Evolutionary conservation across 1,139 yeast genomes (phyloP).

Genomic region (Blastobotrys capitulatus): DNA sequence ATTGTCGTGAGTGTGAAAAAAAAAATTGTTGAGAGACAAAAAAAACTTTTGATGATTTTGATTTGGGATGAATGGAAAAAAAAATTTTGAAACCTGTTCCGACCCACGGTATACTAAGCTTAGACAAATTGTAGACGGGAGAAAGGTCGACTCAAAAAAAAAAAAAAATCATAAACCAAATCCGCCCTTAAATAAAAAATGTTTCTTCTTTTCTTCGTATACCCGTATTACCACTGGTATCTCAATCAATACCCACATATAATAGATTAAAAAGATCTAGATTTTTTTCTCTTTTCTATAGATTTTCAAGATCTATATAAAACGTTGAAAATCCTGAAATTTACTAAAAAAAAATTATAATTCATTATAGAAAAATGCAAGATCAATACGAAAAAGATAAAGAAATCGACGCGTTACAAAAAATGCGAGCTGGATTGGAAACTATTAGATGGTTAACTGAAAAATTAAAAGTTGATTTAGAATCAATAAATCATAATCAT

Average conservation of each 20-base stretch:
- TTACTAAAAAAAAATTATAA: too few species aligned
- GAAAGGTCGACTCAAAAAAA: background rate
- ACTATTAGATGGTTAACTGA: constrained; percentile 22
- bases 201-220: too few species aligned
- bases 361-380: too few species aligned
- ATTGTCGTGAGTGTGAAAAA: background rate
- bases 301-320: too few species aligned
- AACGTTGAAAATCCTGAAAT: too few species aligned
- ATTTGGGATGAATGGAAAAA: background rate
- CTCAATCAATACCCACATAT: too few species aligned
- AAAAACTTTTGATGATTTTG: background rate
- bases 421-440: constrained; percentile 23
- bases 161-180: background rate
- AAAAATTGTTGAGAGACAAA: background rate
- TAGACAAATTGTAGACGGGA: too few species aligned
- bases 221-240: too few species aligned
- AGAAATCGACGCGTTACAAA: constrained; percentile 15
- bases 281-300: too few species aligned
- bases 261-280: too few species aligned
- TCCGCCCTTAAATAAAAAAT: too few species aligned
- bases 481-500: constrained; percentile 21
- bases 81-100: background rate
- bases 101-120: too few species aligned
- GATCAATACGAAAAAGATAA: background rate
- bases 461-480: constrained; percentile 27